A percentile compares a stretch with the other conserved stretches of the same genome.
phyloP scores from a whole-genome alignment of 768 basidiomycete species.

The Tremella yokohamensis region DNA sequence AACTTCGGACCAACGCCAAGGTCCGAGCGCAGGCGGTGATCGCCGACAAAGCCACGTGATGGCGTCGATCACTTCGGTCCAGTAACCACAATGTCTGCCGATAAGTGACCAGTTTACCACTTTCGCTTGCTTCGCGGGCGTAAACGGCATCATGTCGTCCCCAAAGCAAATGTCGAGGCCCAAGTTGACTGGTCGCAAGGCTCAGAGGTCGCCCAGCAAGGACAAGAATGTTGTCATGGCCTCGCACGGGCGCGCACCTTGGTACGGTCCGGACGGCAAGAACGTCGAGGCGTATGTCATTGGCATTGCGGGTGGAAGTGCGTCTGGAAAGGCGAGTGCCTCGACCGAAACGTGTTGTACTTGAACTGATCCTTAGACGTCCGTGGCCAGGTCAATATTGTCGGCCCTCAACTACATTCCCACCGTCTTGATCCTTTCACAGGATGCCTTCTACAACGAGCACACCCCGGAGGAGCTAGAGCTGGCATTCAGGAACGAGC shows the following conservation, averaged over 20 bases:
- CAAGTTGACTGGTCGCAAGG: background rate
- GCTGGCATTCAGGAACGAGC: slow-evolving; percentile 70
- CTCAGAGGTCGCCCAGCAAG: background rate
- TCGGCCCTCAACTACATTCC: slow-evolving; percentile 51
- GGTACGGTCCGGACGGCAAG: slow-evolving; percentile 52
- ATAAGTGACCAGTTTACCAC: background rate
- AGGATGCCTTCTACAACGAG: slow-evolving; percentile 92
- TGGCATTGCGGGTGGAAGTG: slow-evolving; percentile 54
- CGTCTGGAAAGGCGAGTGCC: slow-evolving; percentile 53
- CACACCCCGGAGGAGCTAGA: slow-evolving; percentile 74
- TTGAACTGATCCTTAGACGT: slow-evolving; percentile 34
- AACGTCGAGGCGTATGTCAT: slow-evolving; percentile 52
- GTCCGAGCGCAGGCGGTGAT: too few relatives aligned
- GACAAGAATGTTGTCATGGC: slow-evolving; percentile 44
- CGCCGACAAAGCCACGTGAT: background rate
- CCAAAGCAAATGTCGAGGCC: background rate
- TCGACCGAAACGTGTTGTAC: background rate
- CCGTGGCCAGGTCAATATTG: slow-evolving; percentile 51
- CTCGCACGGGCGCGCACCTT: slow-evolving; percentile 48
- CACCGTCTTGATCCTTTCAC: slow-evolving; percentile 69
- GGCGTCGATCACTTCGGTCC: slow-evolving; percentile 3
- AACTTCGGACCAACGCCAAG: too few relatives aligned
- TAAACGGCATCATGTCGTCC: background rate
- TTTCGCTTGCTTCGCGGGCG: background rate
- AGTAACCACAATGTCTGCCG: background rate